These are phyloP conservation scores for Micractinium sp. DNA, from an alignment of 139 green algal species.

Conservation along the genomic window DNA sequence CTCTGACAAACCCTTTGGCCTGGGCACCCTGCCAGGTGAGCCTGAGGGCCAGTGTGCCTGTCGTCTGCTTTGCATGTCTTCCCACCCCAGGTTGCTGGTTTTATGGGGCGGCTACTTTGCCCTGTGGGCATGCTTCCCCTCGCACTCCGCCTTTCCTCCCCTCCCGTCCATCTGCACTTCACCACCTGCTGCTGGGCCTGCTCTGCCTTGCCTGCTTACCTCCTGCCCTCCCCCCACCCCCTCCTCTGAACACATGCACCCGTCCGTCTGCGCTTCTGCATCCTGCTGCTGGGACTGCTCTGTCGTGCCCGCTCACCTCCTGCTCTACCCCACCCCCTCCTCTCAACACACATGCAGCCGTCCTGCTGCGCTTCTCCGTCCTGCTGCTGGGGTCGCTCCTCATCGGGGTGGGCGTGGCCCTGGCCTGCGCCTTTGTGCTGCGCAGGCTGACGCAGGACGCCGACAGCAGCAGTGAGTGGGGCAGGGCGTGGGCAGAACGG, in stretches of 20 bases:
- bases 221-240: neutral
- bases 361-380: conserved; percentile 52
- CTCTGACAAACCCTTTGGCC: conserved; percentile 10
- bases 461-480: neutral
- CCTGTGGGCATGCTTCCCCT: no score
- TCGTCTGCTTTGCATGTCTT: no score
- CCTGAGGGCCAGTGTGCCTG: no score
- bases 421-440: conserved; percentile 60
- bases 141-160: no score
- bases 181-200: neutral
- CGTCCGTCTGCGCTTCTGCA: neutral
- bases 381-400: conserved; percentile 55
- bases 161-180: neutral
- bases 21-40: conserved; percentile 22
- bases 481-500: neutral
- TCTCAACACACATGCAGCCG: neutral
- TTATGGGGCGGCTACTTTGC: no score
- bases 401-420: conserved; percentile 60
- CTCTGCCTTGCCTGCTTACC: neutral
- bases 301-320: neutral
- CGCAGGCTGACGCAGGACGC: conserved; percentile 50
- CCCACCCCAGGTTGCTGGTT: no score
- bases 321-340: neutral
- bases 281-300: neutral
- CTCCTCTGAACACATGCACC: neutral